phyloP scores from a whole-genome alignment of 495 filamentous ascomycete species.

The Pseudomonodictys pantanalensis region DNA sequence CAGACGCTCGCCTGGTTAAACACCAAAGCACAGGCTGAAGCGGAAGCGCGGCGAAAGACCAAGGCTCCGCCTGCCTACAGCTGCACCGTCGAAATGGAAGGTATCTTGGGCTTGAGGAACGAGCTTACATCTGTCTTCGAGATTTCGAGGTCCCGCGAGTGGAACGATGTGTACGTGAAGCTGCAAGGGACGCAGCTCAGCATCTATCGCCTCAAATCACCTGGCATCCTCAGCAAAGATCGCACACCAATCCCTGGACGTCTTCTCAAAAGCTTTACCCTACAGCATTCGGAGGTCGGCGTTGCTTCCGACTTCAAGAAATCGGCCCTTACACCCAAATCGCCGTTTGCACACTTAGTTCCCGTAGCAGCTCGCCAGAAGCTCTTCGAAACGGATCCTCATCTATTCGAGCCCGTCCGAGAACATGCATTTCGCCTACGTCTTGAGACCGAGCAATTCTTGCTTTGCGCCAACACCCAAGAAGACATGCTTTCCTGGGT shows the following conservation, averaged over 20 bases:
- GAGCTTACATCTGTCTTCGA: conserved; percentile 58
- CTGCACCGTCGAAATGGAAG: conserved; percentile 53
- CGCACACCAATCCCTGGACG: conserved; percentile 36
- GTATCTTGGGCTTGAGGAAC: conserved; percentile 54
- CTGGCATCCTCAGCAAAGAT: conserved; percentile 41
- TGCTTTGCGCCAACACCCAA: conserved; percentile 54
- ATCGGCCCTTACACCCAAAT: conserved; percentile 40
- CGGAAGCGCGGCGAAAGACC: neutral
- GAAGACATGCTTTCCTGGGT: conserved; percentile 57
- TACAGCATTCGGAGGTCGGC: conserved; percentile 65
- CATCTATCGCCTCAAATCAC: conserved; percentile 53
- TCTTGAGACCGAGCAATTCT: conserved; percentile 62
- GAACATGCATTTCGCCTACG: conserved; percentile 61
- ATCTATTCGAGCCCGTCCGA: conserved; percentile 39
- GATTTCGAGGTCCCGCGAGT: conserved; percentile 50
- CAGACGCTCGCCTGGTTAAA: conserved; percentile 14
- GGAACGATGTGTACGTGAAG: conserved; percentile 56
- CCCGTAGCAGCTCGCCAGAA: conserved; percentile 32
- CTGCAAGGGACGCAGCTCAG: conserved; percentile 60
- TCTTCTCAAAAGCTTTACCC: conserved; percentile 55
- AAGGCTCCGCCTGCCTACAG: conserved; percentile 52
- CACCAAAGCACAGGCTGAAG: conserved; percentile 10
- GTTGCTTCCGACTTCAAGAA: conserved; percentile 63
- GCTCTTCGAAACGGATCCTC: conserved; percentile 39
- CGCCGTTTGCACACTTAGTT: conserved; percentile 36